Conservation (phyloP, 495 filamentous ascomycete genomes). For the Annulohypoxylon maeteangense region DNA sequence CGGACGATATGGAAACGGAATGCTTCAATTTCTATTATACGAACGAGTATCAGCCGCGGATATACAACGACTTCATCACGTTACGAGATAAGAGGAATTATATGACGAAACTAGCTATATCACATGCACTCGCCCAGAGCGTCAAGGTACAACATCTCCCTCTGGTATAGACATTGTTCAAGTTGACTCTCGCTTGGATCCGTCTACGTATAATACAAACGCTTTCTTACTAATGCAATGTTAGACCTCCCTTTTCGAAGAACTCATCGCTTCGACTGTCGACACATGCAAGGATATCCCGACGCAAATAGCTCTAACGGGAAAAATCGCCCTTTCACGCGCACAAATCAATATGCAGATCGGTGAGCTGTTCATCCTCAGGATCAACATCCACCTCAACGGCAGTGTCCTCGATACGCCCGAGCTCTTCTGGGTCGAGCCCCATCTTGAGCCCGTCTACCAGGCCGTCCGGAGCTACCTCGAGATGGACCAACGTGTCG, state of each 20-base stretch:
- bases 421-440: slow-evolving; percentile 98
- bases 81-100: slow-evolving; percentile 92
- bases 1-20: slow-evolving; percentile 91
- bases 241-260: slow-evolving; percentile 96
- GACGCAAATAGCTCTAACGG: slow-evolving; percentile 87
- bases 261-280: slow-evolving; percentile 92
- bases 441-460: slow-evolving; percentile 94
- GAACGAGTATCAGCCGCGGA: slow-evolving; percentile 93
- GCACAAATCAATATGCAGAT: slow-evolving; percentile 98
- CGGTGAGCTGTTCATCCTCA: slow-evolving; percentile 94
- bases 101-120: slow-evolving; percentile 98
- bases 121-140: slow-evolving; percentile 91
- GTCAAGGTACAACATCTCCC: slow-evolving; percentile 71
- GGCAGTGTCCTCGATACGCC: slow-evolving; percentile 97
- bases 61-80: slow-evolving; percentile 99
- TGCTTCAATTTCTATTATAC: slow-evolving; percentile 99
- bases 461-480: slow-evolving; percentile 93
- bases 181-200: neutral
- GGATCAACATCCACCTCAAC: slow-evolving; percentile 98
- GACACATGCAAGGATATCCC: slow-evolving; percentile 89
- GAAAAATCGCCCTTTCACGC: slow-evolving; percentile 84
- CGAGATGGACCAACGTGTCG: slow-evolving; percentile 97
- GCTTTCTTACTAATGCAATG: slow-evolving; percentile 23
- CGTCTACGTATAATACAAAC: neutral
- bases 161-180: neutral